Conservation (phyloP, 208 protist genomes). For the Acanthamoeba healyi region DNA sequence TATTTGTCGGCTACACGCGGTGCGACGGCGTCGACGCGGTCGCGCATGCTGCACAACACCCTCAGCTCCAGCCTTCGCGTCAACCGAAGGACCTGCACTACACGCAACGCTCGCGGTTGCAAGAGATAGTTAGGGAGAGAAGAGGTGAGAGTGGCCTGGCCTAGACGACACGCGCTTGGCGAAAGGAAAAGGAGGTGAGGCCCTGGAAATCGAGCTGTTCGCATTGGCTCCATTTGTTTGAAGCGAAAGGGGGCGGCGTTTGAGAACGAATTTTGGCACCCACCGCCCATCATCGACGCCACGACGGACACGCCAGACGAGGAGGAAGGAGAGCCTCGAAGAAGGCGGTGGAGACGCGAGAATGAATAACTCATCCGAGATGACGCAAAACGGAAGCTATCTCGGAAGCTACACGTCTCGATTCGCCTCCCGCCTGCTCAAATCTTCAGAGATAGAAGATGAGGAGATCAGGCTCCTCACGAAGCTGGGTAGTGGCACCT, state of each 20-base stretch:
- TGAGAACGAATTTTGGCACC: background rate
- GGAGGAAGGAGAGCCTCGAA: background rate
- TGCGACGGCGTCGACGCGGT: background rate
- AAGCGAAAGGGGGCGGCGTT: background rate
- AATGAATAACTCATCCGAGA: background rate
- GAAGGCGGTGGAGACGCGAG: background rate
- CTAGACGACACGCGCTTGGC: background rate
- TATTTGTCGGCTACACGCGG: background rate
- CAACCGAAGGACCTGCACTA: background rate
- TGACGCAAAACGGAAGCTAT: constrained; percentile 26
- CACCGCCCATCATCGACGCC: too few relatives aligned
- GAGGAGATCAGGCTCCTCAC: constrained; percentile 51
- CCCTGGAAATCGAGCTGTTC: too few relatives aligned
- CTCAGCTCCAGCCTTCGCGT: background rate
- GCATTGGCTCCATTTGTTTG: too few relatives aligned
- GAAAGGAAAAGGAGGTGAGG: background rate
- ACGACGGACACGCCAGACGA: background rate
- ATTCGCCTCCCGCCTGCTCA: constrained; percentile 5
- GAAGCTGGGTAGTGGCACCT: constrained; percentile 58
- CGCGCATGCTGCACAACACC: background rate
- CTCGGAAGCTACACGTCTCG: constrained; percentile 7
- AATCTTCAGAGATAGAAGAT: constrained; percentile 61
- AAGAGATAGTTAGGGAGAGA: background rate
- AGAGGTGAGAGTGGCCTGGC: background rate
- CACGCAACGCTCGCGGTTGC: too few relatives aligned